phyloP scores from a whole-genome alignment of 1,139 yeast species.

The Citeromyces hawaiiensis region DNA sequence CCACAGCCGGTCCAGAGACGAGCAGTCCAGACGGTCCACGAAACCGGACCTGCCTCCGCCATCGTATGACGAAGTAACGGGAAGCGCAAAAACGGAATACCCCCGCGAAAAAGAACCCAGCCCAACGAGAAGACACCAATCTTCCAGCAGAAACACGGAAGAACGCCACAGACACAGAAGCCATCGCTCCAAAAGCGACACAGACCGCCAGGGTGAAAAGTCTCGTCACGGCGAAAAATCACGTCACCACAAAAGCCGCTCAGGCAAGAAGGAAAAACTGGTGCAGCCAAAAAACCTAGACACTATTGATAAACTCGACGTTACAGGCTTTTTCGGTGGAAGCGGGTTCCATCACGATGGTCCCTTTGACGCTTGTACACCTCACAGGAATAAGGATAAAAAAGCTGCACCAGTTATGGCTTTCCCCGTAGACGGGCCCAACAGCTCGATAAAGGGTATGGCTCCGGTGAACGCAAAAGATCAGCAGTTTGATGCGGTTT shows the following conservation, averaged over 20 bases:
- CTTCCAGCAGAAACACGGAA: constrained; percentile 3
- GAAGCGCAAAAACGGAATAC: constrained; percentile 30
- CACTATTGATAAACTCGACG: constrained; percentile 89
- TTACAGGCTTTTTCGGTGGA: constrained; percentile 89
- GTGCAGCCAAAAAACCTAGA: constrained; percentile 51
- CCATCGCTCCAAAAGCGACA: constrained; percentile 5
- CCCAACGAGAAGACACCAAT: constrained; percentile 3
- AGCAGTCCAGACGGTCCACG: constrained; percentile 11
- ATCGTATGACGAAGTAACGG: constrained; percentile 59
- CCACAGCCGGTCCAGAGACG: constrained; percentile 3
- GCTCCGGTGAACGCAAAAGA: constrained; percentile 29
- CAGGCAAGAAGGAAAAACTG: constrained; percentile 11
- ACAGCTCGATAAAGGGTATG: constrained; percentile 67
- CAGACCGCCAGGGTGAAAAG: constrained; percentile 5
- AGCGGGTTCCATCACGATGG: constrained; percentile 97
- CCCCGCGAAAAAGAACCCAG: constrained; percentile 25
- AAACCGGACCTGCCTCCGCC: constrained; percentile 40
- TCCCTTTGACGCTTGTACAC: constrained; percentile 96
- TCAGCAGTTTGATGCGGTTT: constrained; percentile 46
- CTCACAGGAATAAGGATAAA: constrained; percentile 77
- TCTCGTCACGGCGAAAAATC: constrained; percentile 6
- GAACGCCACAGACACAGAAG: background rate
- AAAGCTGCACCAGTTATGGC: constrained; percentile 90
- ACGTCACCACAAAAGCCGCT: constrained; percentile 9
- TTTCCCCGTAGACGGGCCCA: constrained; percentile 91